phyloP scores from a whole-genome alignment of 495 filamentous ascomycete species.

The Symbiotaphrina buchneri region DNA sequence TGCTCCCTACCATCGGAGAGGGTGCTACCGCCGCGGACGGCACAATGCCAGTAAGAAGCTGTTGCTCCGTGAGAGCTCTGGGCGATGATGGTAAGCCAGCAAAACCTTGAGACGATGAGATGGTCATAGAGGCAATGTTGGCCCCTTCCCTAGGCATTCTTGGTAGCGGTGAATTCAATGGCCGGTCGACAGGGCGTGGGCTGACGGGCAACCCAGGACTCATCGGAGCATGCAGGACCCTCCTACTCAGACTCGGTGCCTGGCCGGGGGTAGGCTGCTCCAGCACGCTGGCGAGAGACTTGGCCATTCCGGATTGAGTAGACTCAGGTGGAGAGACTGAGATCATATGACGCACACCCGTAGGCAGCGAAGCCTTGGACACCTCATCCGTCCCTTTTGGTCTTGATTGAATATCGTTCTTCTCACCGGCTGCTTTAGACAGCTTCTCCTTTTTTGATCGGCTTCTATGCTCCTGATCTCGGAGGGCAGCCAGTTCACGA shows the following conservation, averaged over 20 bases:
- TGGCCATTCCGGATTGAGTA: constrained; percentile 1
- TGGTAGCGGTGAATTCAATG: constrained; percentile 48
- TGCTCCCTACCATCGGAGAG: too few relatives aligned
- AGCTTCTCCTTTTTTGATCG: constrained; percentile 39
- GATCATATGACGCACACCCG: constrained; percentile 5
- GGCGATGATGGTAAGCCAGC: constrained; percentile 47
- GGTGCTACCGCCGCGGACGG: too few relatives aligned
- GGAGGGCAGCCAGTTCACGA: constrained; percentile 38
- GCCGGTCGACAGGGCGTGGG: constrained; percentile 61
- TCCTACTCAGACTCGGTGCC: too few relatives aligned
- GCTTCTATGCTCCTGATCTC: constrained; percentile 40
- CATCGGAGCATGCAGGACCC: too few relatives aligned
- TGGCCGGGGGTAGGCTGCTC: too few relatives aligned
- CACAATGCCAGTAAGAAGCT: constrained; percentile 28
- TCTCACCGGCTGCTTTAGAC: constrained; percentile 13
- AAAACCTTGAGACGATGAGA: constrained; percentile 37
- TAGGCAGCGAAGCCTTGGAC: too few relatives aligned
- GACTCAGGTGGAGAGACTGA: constrained; percentile 7
- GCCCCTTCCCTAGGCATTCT: constrained; percentile 30
- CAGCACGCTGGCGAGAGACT: too few relatives aligned
- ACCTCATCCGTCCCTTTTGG: background rate
- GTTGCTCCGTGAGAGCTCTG: constrained; percentile 40
- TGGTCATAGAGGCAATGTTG: constrained; percentile 14
- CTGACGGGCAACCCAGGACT: constrained; percentile 80
- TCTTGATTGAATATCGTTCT: constrained; percentile 9